Evolutionary conservation across 768 basidiomycete species (phyloP), one percentile per base, ranked within the genome.

Genomic region (Mycena albidolilacea): DNA sequence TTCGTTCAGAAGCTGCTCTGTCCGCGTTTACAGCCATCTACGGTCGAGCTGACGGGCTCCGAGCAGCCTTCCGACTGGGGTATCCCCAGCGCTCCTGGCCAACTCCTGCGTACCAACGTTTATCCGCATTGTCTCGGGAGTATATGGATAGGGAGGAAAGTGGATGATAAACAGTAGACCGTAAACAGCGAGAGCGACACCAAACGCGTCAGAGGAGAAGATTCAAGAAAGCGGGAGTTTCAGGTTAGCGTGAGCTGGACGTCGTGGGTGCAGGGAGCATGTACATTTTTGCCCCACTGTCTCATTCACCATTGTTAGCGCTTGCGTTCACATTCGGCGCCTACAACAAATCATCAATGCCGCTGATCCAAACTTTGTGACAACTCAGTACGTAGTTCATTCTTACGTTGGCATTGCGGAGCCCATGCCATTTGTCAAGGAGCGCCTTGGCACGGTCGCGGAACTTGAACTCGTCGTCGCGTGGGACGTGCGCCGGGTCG

Each of bases 341-440:
- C 54, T 55, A 55, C 54, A 55, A 55, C 54, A 55, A 55, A 55
- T 55, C 54, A 55, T 55, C 30, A 55, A 55, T 55, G 54, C 54
- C 54, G 23, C 54, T 55, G 21, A 55, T 55, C 23, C 54, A 55
- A 55, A 55, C 54, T 55, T 55, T 55, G 54, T 55, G 54, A 35
- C 35, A 55, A 55, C 54, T 55, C 54, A 55, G 30, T 55, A 55
- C 54, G 21, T 55, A 10, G 54, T 55, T 55, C 54, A 55, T 55
- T 55, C 14, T 55, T 55, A 55, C 80, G 6, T 79, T 66, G 73
- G 83, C 83, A 69, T 81, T 82, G 12, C 90, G 78, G 50, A 90
- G 87, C 48, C 85, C 84, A 64, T 90, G 89, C 92, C 92, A 93
- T 39, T 88, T 90, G 70, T 91, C 87, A 73, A 95, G 91, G 19